Evolutionary conservation across 495 filamentous ascomycete genomes (phyloP), one percentile per base, ranked within the genome.

Genomic region (Lasiosphaeria ovina): DNA sequence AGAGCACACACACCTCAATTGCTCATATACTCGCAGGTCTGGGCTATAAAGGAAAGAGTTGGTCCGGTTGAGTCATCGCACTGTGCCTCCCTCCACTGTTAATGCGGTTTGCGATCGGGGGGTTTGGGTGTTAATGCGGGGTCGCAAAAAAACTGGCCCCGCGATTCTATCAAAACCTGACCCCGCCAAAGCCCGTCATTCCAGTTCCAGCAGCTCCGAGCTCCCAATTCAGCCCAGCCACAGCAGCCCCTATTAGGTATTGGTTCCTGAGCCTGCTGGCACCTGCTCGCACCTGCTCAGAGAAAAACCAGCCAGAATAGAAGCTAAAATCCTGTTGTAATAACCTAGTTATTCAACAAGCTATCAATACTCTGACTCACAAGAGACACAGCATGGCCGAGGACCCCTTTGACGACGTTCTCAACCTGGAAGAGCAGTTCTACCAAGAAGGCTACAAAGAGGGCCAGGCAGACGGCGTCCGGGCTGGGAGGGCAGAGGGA

Each of bases 401-500:
- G 10, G 85, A 89, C 72, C 75, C 82, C 31, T 86, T 97, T 59
- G 89, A 92, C 57, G 78, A 80, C 58, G 74, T 96, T 57, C 85
- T 96, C 48, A 81, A 84, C 57, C 77, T 97, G 17, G 92, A 97
- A 74, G 87, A 93, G 60, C 73, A 84, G 54, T 97, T 92, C 76
- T 96, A 97, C 76, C 77, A 85, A 47, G 85, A 96, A 71, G 95
- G 94, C 42, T 93, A 90, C 73, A 73, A 79, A 8, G 78, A 92
- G 59, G 94, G 94, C 17, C 67, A 83, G 35, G 76, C 78, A 47
- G 95, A 97, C 72, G 94, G 94, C 33, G 78, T 83, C n/a, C 78
- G 81, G 65, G 86, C 91, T 12, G 94, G 95, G 10, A 86, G 85
- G 35, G 84, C 88, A 51, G 94, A 99, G 81, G 95, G 95, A 44